Evolutionary conservation across 2,329 filamentous ascomycete genomes (phyloP).

Genomic region (Colletotrichum costaricense): DNA sequence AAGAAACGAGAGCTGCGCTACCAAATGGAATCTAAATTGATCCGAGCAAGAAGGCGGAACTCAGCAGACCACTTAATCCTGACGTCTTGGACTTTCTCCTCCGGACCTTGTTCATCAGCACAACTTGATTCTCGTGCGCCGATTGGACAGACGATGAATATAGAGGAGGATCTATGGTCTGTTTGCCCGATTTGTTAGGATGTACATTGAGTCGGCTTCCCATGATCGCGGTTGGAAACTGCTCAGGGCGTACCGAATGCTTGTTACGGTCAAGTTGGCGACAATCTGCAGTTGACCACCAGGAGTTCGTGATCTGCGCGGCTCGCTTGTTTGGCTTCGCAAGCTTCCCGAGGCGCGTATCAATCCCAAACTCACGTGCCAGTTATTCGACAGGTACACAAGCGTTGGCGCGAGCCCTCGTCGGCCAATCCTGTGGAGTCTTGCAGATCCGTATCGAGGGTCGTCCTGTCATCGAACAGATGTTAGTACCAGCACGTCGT

Average conservation of each 20-base stretch:
- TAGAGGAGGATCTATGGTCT: neutral
- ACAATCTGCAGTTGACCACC: neutral
- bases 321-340: neutral
- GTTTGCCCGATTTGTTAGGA: neutral
- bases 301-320: neutral
- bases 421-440: neutral
- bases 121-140: neutral
- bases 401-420: neutral
- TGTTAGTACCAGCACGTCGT: neutral
- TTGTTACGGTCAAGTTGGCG: neutral
- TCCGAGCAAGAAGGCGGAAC: neutral
- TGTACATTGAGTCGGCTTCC: too few species aligned
- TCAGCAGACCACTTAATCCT: neutral
- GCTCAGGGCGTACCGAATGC: neutral
- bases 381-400: conserved; percentile 6
- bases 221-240: neutral
- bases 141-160: neutral
- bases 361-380: neutral
- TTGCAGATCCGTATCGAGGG: neutral
- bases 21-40: neutral
- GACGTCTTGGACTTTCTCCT: neutral
- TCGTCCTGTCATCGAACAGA: conserved; percentile 9
- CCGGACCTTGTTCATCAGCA: neutral
- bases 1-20: neutral
- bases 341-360: neutral